A percentile compares a stretch with the other conserved stretches of the same genome.
phyloP scores from a whole-genome alignment of 1,284 basidiomycete species.

The Mycosarcoma maydis region DNA sequence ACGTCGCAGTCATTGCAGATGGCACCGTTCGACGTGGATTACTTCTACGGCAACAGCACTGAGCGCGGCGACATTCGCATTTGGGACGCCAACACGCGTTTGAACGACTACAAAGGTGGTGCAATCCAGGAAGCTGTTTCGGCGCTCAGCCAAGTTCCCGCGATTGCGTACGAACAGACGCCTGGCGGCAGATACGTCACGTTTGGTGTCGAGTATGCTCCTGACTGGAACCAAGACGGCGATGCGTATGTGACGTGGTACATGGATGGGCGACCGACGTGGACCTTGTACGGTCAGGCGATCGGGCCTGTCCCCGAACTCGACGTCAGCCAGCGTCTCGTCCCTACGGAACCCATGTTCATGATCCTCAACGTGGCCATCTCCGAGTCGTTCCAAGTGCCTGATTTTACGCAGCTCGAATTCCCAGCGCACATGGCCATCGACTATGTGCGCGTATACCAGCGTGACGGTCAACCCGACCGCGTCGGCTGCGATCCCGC shows the following conservation, averaged over 20 bases:
- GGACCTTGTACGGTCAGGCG: constrained; percentile 53
- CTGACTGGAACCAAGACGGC: constrained; percentile 58
- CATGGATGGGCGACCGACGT: constrained; percentile 61
- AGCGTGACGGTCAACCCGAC: constrained; percentile 67
- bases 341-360: constrained; percentile 63
- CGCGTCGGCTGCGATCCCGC: constrained; percentile 62
- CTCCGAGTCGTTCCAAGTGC: constrained; percentile 69
- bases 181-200: constrained; percentile 41
- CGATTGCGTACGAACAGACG: constrained; percentile 48
- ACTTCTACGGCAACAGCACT: constrained; percentile 55
- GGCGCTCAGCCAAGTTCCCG: constrained; percentile 53
- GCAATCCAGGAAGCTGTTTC: constrained; percentile 65
- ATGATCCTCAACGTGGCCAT: constrained; percentile 55
- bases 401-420: constrained; percentile 66
- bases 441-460: constrained; percentile 70
- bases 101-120: constrained; percentile 64
- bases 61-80: constrained; percentile 40
- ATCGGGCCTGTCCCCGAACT: constrained; percentile 46
- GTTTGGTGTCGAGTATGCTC: constrained; percentile 65
- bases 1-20: constrained; percentile 65
- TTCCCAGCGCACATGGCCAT: constrained; percentile 69
- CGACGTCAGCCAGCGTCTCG: constrained; percentile 51
- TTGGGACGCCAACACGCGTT: constrained; percentile 44
- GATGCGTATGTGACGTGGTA: constrained; percentile 60
- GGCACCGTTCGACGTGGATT: constrained; percentile 65